Evolutionary conservation across 768 basidiomycete species (phyloP), one percentile per base, ranked within the genome.

Genomic region (Aureoboletus auriporus): DNA sequence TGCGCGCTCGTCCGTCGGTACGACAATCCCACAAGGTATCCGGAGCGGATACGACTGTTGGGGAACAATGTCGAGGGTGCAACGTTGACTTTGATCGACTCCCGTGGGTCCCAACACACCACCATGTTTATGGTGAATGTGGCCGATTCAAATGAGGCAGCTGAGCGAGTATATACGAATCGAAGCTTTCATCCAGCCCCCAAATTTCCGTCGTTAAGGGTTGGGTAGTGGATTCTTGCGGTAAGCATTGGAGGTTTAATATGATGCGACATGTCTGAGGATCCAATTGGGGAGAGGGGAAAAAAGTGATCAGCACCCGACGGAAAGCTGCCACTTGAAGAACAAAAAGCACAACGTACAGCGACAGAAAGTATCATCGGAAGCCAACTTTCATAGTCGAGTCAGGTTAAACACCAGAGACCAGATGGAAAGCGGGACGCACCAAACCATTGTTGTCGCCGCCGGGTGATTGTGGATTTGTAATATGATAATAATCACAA

Each of bases 141-240:
- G 42, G 13, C 6, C 10, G n/a, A 28, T 28, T 41, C 20, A 23
- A 23, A 23, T 23, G 20, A 23, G 20, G 34, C 3, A 17, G 26
- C 8, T 53, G 16, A 5, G 54, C 42, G 16, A 59, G 46, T 9
- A 50, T 9, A 23, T 41, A 58, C 12, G 59, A 61, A 37, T 59
- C 59, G 7, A 39, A 41, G 14, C 43, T 53, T n/a, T 39, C 36
- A 11, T 50, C 47, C 23, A 61, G 1, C 5, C 51, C 59, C 37
- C 23, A 46, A 6, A 62, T 9, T 3, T 53, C 58, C 5, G 61
- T 62, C 6, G 60, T 51, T 30, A 61, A 52, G 30, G 48, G 23
- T 8, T 42, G 42, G 1, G 26, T 38, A 2, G 5, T 0, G 11
- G 28, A 10, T 0, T 0, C 0, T 4, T 34, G 3, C 2, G 27